These are phyloP conservation scores for Dryas drummondii DNA, from an alignment of 306 rosid species.

Conservation along the genomic window DNA sequence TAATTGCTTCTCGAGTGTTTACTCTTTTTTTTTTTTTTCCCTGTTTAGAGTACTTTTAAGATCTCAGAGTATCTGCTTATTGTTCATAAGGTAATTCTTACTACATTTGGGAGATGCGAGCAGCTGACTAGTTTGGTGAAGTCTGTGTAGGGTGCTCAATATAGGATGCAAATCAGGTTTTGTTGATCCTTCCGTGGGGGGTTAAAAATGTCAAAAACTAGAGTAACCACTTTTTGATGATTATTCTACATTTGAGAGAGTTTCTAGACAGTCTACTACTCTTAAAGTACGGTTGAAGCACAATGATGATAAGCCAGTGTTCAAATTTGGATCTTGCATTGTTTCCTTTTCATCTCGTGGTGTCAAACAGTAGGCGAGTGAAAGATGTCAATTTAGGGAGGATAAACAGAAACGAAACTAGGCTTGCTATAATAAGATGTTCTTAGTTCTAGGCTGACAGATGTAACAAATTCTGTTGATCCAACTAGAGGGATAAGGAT, in stretches of 20 bases:
- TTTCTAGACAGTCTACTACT: not conserved
- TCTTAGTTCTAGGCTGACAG: not conserved
- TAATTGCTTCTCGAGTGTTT: not conserved
- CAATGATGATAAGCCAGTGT: not conserved
- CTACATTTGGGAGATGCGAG: not conserved
- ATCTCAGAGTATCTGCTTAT: not conserved
- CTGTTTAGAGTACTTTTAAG: not conserved
- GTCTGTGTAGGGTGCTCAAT: not conserved
- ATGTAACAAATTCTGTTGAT: not conserved
- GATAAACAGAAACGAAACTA: not conserved
- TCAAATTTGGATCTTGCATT: constrained; percentile 4
- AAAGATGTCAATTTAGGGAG: not conserved
- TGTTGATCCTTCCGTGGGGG: not conserved
- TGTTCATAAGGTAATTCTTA: not conserved
- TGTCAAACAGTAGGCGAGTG: not conserved
- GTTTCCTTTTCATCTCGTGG: not conserved
- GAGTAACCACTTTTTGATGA: not conserved
- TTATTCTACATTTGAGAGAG: not conserved
- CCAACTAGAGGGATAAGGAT: not conserved
- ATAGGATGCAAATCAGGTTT: not conserved
- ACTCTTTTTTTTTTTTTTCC: not conserved
- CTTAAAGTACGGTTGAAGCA: not conserved
- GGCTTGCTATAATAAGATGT: not conserved
- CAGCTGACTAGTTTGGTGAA: not conserved
- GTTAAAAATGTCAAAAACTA: not conserved